Percentiles rank a stretch among this genome's conserved stretches.
Conservation (phyloP, 2,329 filamentous ascomycete genomes). For the Pyricularia sp. region DNA sequence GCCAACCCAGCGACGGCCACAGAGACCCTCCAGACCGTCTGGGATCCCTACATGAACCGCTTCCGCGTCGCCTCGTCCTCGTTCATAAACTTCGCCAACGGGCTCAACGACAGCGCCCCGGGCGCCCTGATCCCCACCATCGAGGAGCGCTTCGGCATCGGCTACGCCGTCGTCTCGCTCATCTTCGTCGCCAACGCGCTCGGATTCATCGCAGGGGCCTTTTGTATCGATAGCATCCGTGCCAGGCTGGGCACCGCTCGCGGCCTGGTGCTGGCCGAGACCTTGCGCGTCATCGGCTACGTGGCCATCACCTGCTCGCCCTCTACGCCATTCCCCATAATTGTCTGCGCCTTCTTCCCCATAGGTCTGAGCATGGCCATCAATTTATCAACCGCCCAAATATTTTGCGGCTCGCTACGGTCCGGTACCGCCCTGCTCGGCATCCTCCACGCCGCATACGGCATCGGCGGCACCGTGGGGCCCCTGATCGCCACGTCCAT, state of each 20-base stretch:
- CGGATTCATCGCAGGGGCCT: slow-evolving; percentile 67
- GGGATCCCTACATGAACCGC: slow-evolving; percentile 56
- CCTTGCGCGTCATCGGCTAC: slow-evolving; percentile 50
- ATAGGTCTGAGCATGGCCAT: slow-evolving; percentile 50
- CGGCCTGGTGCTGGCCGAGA: slow-evolving; percentile 49
- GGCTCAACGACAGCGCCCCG: slow-evolving; percentile 65
- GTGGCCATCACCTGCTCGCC: slow-evolving; percentile 54
- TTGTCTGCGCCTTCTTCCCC: slow-evolving; percentile 61
- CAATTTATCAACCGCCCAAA: slow-evolving; percentile 48
- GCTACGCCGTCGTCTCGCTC: slow-evolving; percentile 69
- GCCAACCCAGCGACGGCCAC: slow-evolving; percentile 23
- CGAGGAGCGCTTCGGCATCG: slow-evolving; percentile 63
- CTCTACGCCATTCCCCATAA: slow-evolving; percentile 59
- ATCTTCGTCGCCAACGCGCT: slow-evolving; percentile 73
- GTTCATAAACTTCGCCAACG: slow-evolving; percentile 57
- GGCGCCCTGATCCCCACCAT: slow-evolving; percentile 78
- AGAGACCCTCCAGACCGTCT: slow-evolving; percentile 45
- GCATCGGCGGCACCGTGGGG: slow-evolving; percentile 54
- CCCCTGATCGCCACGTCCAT: slow-evolving; percentile 69
- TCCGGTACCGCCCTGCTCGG: slow-evolving; percentile 49
- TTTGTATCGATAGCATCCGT: slow-evolving; percentile 56
- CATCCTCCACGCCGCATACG: slow-evolving; percentile 57
- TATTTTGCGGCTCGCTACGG: slow-evolving; percentile 27
- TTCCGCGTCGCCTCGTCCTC: slow-evolving; percentile 58
- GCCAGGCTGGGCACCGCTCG: slow-evolving; percentile 55